Evolutionary conservation across 306 rosid genomes (phyloP).

Genomic region (Cucurbita ficifolia): DNA sequence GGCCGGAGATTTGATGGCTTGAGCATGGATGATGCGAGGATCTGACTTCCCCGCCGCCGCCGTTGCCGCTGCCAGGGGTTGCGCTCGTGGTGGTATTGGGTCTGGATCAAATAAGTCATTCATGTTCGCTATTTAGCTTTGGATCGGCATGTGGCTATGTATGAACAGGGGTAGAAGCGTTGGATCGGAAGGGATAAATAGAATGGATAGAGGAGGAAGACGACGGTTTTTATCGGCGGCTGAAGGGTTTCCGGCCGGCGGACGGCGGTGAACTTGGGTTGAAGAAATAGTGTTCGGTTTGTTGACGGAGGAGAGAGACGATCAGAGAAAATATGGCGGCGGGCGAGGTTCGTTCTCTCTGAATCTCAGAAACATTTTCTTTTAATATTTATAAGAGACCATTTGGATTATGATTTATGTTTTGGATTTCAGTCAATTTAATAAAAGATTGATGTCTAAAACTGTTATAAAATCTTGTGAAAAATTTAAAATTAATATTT

Average conservation of each 20-base stretch:
- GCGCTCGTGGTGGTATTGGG: background rate
- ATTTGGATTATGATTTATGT: too few species aligned
- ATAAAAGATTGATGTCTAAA: too few species aligned
- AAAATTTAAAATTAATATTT: too few species aligned
- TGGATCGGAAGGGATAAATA: background rate
- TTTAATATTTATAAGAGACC: too few species aligned
- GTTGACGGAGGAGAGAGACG: background rate
- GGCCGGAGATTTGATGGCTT: conserved; percentile 19
- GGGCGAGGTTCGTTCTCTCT: background rate
- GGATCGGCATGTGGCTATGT: background rate
- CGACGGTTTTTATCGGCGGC: background rate
- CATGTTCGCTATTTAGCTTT: background rate
- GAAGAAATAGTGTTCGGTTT: background rate
- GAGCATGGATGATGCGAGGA: conserved; percentile 50
- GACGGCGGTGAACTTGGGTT: background rate
- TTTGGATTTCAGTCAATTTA: too few species aligned
- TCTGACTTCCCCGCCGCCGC: conserved; percentile 13
- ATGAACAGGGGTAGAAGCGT: background rate
- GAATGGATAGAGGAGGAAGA: background rate
- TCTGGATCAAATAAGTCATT: background rate
- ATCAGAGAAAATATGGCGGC: background rate
- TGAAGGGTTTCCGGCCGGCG: background rate
- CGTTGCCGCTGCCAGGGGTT: background rate
- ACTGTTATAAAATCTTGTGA: too few species aligned
- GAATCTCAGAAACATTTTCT: background rate